Conservation (phyloP, 306 rosid genomes). For the Dryas octopetala region DNA sequence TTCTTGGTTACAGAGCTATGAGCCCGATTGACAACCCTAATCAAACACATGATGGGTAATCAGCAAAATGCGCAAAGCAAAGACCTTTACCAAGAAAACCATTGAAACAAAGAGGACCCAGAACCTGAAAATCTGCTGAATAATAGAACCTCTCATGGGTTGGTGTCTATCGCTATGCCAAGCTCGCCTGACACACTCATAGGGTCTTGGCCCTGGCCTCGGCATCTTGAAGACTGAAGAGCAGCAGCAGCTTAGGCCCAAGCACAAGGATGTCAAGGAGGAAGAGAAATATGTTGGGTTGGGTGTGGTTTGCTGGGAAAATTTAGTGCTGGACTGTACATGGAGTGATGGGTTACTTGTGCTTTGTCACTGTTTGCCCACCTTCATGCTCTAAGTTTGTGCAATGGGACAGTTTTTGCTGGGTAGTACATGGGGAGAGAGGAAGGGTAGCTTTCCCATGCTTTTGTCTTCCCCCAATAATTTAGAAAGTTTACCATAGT, state of each 20-base stretch:
- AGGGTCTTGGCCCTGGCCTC: constrained; percentile 99
- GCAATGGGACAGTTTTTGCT: constrained; percentile 57
- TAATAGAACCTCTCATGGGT: constrained; percentile 84
- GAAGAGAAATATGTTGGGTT: constrained; percentile 29
- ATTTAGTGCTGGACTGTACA: constrained; percentile 28
- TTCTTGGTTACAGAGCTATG: constrained; percentile 72
- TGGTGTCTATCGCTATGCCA: constrained; percentile 99
- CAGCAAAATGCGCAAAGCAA: constrained; percentile 44
- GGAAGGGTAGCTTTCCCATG: constrained; percentile 53
- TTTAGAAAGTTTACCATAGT: constrained; percentile 44
- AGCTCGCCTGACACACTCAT: constrained; percentile 96
- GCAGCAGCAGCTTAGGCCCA: neutral
- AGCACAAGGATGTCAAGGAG: constrained; percentile 20
- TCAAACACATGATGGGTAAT: constrained; percentile 75
- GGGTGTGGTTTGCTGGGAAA: constrained; percentile 4
- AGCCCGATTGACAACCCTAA: constrained; percentile 79
- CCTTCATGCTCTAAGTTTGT: constrained; percentile 42
- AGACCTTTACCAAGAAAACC: neutral
- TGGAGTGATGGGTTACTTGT: constrained; percentile 53
- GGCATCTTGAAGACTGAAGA: constrained; percentile 64
- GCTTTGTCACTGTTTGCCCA: constrained; percentile 23
- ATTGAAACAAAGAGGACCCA: constrained; percentile 35
- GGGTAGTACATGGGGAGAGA: constrained; percentile 32
- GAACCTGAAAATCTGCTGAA: constrained; percentile 97
- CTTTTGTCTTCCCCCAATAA: constrained; percentile 54